Percentiles rank a stretch among this genome's conserved stretches.
Evolutionary conservation across 2,329 filamentous ascomycete genomes (phyloP).

Genomic region (Fusarium solani-melongenae): DNA sequence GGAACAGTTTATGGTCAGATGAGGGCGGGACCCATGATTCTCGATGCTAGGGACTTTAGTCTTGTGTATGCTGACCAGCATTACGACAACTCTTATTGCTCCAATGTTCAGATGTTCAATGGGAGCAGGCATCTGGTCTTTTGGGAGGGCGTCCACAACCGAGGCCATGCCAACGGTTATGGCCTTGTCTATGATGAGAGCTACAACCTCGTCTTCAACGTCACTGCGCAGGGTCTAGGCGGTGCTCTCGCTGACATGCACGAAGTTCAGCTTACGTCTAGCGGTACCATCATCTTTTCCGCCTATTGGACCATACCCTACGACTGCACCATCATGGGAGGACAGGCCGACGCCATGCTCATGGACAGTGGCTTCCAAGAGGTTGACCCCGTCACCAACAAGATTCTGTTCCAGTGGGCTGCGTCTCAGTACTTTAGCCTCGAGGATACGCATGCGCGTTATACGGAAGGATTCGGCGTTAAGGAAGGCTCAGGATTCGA

Average conservation of each 20-base stretch:
- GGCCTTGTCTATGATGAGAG: constrained; percentile 47
- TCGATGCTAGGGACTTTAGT: constrained; percentile 49
- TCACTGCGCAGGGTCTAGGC: constrained; percentile 50
- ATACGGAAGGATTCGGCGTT: constrained; percentile 44
- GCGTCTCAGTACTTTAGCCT: constrained; percentile 48
- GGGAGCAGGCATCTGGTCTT: constrained; percentile 50
- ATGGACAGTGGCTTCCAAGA: constrained; percentile 54
- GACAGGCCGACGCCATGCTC: constrained; percentile 44
- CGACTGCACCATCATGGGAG: constrained; percentile 47
- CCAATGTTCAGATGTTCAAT: constrained; percentile 46
- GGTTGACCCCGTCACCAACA: constrained; percentile 50
- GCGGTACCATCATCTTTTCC: constrained; percentile 55
- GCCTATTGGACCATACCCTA: constrained; percentile 51
- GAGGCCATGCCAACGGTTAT: constrained; percentile 44
- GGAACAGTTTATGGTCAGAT: constrained; percentile 38
- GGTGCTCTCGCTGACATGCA: constrained; percentile 54
- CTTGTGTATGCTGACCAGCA: constrained; percentile 52
- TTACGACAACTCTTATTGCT: constrained; percentile 42
- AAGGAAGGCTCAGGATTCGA: constrained; percentile 47
- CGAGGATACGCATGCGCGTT: constrained; percentile 41
- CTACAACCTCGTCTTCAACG: constrained; percentile 52
- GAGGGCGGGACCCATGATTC: constrained; percentile 49
- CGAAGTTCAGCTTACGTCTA: constrained; percentile 55
- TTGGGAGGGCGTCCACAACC: constrained; percentile 45
- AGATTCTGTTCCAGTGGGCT: constrained; percentile 52